These are phyloP conservation scores for Fusarium bulbicola DNA, from an alignment of 2,329 filamentous ascomycete species.

Conservation along the genomic window DNA sequence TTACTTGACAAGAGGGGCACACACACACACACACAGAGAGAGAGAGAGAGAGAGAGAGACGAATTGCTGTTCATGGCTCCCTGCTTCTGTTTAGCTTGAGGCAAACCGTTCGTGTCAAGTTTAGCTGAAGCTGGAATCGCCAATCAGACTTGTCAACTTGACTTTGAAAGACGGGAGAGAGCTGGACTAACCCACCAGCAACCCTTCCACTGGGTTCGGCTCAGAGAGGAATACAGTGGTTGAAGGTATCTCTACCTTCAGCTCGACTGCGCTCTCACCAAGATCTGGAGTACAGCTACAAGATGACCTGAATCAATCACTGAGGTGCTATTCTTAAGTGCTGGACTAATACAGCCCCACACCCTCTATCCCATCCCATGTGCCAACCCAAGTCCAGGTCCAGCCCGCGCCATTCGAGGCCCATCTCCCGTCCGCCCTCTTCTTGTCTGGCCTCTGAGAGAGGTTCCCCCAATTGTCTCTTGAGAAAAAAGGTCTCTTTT, in stretches of 20 bases:
- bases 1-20: neutral
- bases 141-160: constrained; percentile 15
- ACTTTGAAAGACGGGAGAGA: constrained; percentile 18
- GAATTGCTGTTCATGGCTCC: constrained; percentile 15
- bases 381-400: constrained; percentile 14
- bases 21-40: neutral
- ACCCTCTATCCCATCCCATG: constrained; percentile 20
- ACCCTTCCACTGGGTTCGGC: constrained; percentile 25
- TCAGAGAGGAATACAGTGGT: neutral
- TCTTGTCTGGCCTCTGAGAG: neutral
- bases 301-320: constrained; percentile 7
- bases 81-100: constrained; percentile 14
- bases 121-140: constrained; percentile 7
- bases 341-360: constrained; percentile 21
- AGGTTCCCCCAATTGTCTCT: constrained; percentile 20
- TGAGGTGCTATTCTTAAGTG: constrained; percentile 24
- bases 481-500: neutral
- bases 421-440: constrained; percentile 21
- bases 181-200: constrained; percentile 9
- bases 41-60: neutral
- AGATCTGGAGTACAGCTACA: neutral
- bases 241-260: constrained; percentile 6
- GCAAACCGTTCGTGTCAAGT: constrained; percentile 29
- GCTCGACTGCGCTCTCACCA: fast-evolving
- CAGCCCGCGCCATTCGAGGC: constrained; percentile 11